phyloP scores from a whole-genome alignment of 768 basidiomycete species.

The Paxillus involutus region DNA sequence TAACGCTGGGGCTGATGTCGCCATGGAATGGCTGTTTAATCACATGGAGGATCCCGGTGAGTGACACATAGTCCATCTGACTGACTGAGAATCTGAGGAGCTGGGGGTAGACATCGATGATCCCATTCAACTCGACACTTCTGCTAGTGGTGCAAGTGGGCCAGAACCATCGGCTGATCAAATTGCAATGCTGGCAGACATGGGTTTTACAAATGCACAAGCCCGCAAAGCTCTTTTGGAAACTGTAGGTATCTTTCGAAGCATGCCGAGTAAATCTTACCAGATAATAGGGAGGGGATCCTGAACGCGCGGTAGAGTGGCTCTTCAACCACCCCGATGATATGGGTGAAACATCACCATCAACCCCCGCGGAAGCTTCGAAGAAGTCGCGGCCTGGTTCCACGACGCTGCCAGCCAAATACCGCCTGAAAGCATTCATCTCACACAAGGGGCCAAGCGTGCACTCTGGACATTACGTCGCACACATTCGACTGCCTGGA shows the following conservation, averaged over 20 bases:
- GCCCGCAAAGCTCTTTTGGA: conserved; percentile 85
- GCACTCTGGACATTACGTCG: conserved; percentile 93
- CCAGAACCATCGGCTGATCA: conserved; percentile 70
- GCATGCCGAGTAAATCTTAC: not conserved
- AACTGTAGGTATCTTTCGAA: conserved; percentile 54
- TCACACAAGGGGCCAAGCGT: conserved; percentile 97
- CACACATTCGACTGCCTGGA: conserved; percentile 54
- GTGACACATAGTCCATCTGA: conserved; percentile 5
- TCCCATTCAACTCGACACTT: conserved; percentile 49
- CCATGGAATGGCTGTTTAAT: conserved; percentile 94
- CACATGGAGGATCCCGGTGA: conserved; percentile 94
- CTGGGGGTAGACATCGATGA: conserved; percentile 76
- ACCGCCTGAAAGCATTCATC: conserved; percentile 88
- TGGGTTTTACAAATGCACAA: conserved; percentile 89
- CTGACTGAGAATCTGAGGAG: not conserved
- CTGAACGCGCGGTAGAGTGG: conserved; percentile 94
- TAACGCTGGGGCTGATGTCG: conserved; percentile 67
- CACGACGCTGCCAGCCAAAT: conserved; percentile 66
- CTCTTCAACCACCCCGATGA: conserved; percentile 93
- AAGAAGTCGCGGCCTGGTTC: conserved; percentile 47
- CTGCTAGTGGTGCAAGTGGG: conserved; percentile 23
- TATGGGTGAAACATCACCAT: conserved; percentile 54
- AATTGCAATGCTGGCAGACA: conserved; percentile 74
- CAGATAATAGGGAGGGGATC: conserved; percentile 55
- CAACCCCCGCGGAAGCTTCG: conserved; percentile 17